A percentile compares a stretch with the other conserved stretches of the same genome.
phyloP scores from a whole-genome alignment of 257 asterid species.

The Ophiorrhiza pumila region DNA sequence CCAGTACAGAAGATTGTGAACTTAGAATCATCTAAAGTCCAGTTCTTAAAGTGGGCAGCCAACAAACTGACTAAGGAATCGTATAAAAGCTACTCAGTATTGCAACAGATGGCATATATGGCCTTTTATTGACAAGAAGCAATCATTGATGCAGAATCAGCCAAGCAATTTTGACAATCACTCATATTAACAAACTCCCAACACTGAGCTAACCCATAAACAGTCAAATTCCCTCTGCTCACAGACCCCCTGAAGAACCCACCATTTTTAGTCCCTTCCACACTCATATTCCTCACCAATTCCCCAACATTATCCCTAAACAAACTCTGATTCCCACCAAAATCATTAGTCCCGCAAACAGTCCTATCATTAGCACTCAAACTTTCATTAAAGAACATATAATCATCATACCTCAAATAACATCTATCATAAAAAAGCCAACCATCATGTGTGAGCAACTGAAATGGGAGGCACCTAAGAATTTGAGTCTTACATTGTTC shows the following conservation, averaged over 20 bases:
- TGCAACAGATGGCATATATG: too few relatives aligned
- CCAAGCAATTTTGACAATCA: constrained; percentile 45
- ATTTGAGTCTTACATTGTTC: constrained; percentile 49
- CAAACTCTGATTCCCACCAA: constrained; percentile 35
- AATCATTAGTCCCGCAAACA: constrained; percentile 47
- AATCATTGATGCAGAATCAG: constrained; percentile 31
- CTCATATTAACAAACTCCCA: constrained; percentile 55
- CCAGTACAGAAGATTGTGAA: too few relatives aligned
- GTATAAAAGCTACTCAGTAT: too few relatives aligned
- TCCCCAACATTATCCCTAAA: constrained; percentile 35
- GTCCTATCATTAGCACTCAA: constrained; percentile 37
- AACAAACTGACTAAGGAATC: too few relatives aligned
- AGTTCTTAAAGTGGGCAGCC: too few relatives aligned
- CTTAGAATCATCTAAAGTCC: too few relatives aligned
- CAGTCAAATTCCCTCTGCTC: constrained; percentile 42
- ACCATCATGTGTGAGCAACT: constrained; percentile 39
- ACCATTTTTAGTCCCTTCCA: constrained; percentile 38
- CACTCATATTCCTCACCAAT: constrained; percentile 38
- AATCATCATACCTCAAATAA: constrained; percentile 53
- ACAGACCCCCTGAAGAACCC: constrained; percentile 46
- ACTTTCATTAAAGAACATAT: constrained; percentile 53
- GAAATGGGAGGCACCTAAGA: constrained; percentile 49
- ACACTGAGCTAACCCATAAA: constrained; percentile 69
- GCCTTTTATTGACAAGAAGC: constrained; percentile 40
- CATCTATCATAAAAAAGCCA: constrained; percentile 59